Percentiles rank a stretch among this genome's conserved stretches.
These are phyloP conservation scores for Acer campestre DNA, from an alignment of 345 rosid species.

Conservation along the genomic window DNA sequence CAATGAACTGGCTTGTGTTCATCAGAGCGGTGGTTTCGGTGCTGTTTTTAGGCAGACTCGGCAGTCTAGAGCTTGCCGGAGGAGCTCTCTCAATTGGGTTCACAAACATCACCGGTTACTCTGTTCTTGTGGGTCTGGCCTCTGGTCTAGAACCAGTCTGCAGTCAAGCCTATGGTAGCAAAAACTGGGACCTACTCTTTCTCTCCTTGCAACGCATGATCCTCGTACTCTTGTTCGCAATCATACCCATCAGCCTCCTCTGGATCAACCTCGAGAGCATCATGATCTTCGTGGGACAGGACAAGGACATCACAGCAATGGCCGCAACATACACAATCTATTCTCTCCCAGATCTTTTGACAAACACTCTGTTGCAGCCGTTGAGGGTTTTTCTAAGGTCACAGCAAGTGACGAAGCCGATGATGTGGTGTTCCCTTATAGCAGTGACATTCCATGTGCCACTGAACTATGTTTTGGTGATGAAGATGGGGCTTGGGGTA, in stretches of 20 bases:
- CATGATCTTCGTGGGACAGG: constrained; percentile 90
- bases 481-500: constrained; percentile 66
- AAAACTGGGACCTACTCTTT: constrained; percentile 83
- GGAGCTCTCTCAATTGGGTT: constrained; percentile 96
- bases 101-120: constrained; percentile 98
- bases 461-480: constrained; percentile 65
- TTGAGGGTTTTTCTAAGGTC: constrained; percentile 86
- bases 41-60: constrained; percentile 83
- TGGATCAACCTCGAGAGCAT: constrained; percentile 86
- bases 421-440: constrained; percentile 87
- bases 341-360: constrained; percentile 90
- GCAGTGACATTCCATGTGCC: constrained; percentile 90
- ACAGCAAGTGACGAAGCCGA: constrained; percentile 85
- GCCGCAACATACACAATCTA: constrained; percentile 84
- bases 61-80: constrained; percentile 93
- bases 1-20: constrained; percentile 81
- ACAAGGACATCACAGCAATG: constrained; percentile 71
- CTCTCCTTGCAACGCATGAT: constrained; percentile 92
- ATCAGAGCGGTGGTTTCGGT: constrained; percentile 83
- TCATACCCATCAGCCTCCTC: constrained; percentile 74
- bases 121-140: constrained; percentile 88
- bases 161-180: constrained; percentile 94
- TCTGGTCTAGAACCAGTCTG: constrained; percentile 97
- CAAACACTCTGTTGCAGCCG: constrained; percentile 86
- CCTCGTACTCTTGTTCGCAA: constrained; percentile 68